Evolutionary conservation across 78 protist genomes (phyloP).

Genomic region (Dictyostelium citrinum): DNA sequence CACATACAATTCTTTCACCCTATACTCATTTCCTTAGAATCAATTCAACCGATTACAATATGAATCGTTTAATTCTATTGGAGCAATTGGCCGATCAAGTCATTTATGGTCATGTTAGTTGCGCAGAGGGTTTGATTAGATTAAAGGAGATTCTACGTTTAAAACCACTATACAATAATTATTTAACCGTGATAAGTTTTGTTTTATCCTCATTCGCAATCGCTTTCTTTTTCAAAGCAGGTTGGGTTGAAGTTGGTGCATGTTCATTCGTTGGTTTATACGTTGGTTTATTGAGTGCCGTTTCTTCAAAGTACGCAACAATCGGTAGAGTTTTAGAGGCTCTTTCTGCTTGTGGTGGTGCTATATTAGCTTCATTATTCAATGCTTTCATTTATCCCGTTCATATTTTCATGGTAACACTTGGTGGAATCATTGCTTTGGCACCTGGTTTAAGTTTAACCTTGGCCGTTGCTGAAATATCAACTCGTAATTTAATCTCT

Average conservation of each 20-base stretch:
- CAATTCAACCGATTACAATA: constrained; percentile 50
- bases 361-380: constrained; percentile 39
- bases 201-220: constrained; percentile 49
- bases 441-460: constrained; percentile 74
- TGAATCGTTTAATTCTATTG: constrained; percentile 23
- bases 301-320: constrained; percentile 35
- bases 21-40: constrained; percentile 67
- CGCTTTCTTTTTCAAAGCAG: constrained; percentile 36
- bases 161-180: constrained; percentile 37
- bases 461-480: constrained; percentile 43
- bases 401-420: constrained; percentile 28
- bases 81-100: constrained; percentile 60
- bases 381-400: constrained; percentile 55
- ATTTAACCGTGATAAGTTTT: constrained; percentile 41
- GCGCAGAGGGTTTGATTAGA: constrained; percentile 26
- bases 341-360: constrained; percentile 65
- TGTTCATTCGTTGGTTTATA: constrained; percentile 55
- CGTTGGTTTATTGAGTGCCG: constrained; percentile 36
- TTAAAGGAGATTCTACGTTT: constrained; percentile 8
- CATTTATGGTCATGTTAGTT: constrained; percentile 39
- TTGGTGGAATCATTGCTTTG: constrained; percentile 68
- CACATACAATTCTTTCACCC: constrained; percentile 77
- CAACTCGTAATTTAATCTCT: constrained; percentile 41
- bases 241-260: constrained; percentile 70
- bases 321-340: constrained; percentile 69